phyloP scores from a whole-genome alignment of 73 alveolate genomes.

The Paramecium biaurelia region DNA sequence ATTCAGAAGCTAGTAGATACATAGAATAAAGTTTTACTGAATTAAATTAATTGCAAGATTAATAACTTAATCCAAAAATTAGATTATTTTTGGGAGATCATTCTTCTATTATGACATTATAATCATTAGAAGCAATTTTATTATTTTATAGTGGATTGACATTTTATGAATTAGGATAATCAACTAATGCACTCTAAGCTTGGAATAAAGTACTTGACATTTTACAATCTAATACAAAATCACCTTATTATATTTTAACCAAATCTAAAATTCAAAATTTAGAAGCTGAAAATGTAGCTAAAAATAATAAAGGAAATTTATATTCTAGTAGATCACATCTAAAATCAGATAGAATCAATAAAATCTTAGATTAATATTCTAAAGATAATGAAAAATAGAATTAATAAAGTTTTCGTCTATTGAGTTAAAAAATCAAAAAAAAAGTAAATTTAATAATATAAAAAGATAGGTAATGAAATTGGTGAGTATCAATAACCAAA shows the following conservation, averaged over 20 bases:
- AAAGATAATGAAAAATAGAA: neutral
- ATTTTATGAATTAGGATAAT: constrained; percentile 16
- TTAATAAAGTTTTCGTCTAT: neutral
- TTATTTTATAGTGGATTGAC: constrained; percentile 45
- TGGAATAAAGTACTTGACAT: constrained; percentile 32
- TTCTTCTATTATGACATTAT: neutral
- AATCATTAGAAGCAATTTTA: constrained; percentile 19
- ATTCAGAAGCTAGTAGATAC: constrained; percentile 25
- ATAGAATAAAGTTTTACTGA: constrained; percentile 37
- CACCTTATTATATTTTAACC: constrained; percentile 9
- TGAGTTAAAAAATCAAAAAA: neutral
- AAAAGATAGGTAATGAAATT: constrained; percentile 38
- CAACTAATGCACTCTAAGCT: neutral
- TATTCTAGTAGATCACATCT: constrained; percentile 4
- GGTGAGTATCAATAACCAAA: neutral
- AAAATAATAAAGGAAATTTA: neutral
- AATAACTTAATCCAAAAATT: constrained; percentile 26
- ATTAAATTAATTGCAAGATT: constrained; percentile 1
- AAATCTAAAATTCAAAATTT: constrained; percentile 22
- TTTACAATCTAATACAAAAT: neutral
- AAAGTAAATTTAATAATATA: neutral
- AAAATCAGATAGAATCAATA: neutral
- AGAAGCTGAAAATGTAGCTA: constrained; percentile 3
- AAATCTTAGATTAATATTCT: neutral
- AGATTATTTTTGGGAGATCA: constrained; percentile 34